These are phyloP conservation scores for Ciborinia camelliae DNA, from an alignment of 2,329 filamentous ascomycete species.

Conservation along the genomic window DNA sequence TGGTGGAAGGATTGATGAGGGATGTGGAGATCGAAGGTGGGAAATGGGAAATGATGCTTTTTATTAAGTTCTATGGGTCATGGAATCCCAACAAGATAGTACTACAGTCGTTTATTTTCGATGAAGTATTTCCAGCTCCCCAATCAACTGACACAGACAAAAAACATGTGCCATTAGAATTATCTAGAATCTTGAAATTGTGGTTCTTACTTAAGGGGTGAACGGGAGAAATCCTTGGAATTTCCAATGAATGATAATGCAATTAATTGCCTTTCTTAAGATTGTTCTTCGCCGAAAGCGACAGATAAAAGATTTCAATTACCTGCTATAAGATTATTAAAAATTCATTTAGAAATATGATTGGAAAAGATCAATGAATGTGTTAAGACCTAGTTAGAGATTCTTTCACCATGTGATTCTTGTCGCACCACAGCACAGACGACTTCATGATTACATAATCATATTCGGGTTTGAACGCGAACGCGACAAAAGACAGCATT, in stretches of 20 bases:
- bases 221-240: neutral
- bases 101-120: neutral
- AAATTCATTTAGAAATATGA: neutral
- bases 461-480: neutral
- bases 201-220: neutral
- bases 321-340: too few species aligned
- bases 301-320: too few species aligned
- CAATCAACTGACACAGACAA: neutral
- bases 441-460: slow-evolving; percentile 5
- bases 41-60: neutral
- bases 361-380: neutral
- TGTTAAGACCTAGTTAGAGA: neutral
- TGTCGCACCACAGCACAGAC: neutral
- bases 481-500: neutral
- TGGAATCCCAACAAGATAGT: neutral
- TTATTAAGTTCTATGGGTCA: neutral
- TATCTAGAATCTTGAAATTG: neutral
- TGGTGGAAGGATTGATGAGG: neutral
- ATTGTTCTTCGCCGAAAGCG: neutral
- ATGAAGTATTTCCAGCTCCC: neutral
- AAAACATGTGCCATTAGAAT: neutral
- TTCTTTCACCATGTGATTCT: neutral
- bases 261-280: neutral
- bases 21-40: too few species aligned
- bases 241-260: neutral